Evolutionary conservation across 345 rosid species (phyloP).

Genomic region (Iberis pinnata): DNA sequence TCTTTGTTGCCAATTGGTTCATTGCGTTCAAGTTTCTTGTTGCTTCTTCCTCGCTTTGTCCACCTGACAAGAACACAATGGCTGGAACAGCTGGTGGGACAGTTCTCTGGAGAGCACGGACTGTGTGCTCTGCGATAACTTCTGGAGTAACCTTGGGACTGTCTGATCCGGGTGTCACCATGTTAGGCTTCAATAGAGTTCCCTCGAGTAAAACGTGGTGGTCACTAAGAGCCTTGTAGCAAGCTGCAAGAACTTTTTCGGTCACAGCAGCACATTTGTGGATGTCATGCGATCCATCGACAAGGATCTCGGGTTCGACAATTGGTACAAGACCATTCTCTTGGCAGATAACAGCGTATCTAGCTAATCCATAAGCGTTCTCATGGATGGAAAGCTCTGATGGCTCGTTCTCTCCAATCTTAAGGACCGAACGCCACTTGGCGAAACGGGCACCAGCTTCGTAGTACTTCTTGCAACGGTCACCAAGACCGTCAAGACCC

Average conservation of each 20-base stretch:
- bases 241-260: slow-evolving; percentile 81
- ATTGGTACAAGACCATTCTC: slow-evolving; percentile 95
- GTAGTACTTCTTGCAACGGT: slow-evolving; percentile 39
- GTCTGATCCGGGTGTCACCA: slow-evolving; percentile 96
- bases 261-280: slow-evolving; percentile 80
- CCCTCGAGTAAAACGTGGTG: slow-evolving; percentile 95
- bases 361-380: slow-evolving; percentile 35
- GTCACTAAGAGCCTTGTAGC: slow-evolving; percentile 95
- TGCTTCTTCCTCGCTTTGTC: slow-evolving; percentile 95
- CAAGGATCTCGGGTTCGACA: slow-evolving; percentile 93
- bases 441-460: slow-evolving; percentile 60
- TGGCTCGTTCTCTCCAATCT: slow-evolving; percentile 83
- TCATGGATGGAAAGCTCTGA: slow-evolving; percentile 63
- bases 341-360: slow-evolving; percentile 90
- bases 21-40: slow-evolving; percentile 85
- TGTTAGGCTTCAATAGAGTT: slow-evolving; percentile 43
- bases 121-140: slow-evolving; percentile 77
- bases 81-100: slow-evolving; percentile 95
- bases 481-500: slow-evolving; percentile 87
- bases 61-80: slow-evolving; percentile 76
- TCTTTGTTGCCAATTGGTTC: slow-evolving; percentile 82
- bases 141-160: slow-evolving; percentile 69
- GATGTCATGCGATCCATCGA: slow-evolving; percentile 86
- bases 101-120: slow-evolving; percentile 79
- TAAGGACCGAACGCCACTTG: slow-evolving; percentile 95